A percentile compares a stretch with the other conserved stretches of the same genome.
phyloP scores from a whole-genome alignment of 257 asterid species.

The Vinca minor region DNA sequence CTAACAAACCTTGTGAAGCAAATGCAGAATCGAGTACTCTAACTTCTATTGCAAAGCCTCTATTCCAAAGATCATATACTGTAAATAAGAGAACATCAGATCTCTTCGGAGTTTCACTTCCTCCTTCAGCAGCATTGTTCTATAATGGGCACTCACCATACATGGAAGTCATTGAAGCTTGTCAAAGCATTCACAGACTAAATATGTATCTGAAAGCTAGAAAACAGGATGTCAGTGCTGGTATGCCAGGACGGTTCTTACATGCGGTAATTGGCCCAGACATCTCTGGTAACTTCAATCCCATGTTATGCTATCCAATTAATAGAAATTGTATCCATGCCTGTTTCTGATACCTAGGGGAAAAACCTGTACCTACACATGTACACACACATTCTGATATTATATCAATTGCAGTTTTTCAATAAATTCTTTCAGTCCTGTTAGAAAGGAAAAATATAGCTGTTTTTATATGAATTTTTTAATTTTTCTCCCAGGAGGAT shows the following conservation, averaged over 20 bases:
- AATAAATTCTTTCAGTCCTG: neutral
- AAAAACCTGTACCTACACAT: neutral
- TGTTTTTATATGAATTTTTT: neutral
- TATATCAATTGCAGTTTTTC: neutral
- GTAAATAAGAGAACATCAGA: constrained; percentile 28
- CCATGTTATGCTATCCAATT: neutral
- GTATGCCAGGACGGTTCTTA: constrained; percentile 69
- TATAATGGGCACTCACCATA: constrained; percentile 48
- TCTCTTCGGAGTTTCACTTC: constrained; percentile 44
- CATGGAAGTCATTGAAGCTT: constrained; percentile 44
- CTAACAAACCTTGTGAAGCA: constrained; percentile 23
- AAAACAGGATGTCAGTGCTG: constrained; percentile 50
- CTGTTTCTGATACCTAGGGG: neutral
- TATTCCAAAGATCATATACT: constrained; percentile 30
- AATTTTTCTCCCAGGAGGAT: no score
- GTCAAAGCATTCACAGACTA: constrained; percentile 47
- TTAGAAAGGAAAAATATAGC: neutral
- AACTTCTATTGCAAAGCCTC: constrained; percentile 19
- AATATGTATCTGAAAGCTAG: constrained; percentile 53
- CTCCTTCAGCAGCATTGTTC: constrained; percentile 69
- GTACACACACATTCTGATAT: neutral
- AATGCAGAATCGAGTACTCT: constrained; percentile 24
- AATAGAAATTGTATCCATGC: neutral
- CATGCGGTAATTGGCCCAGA: constrained; percentile 69
- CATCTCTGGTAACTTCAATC: constrained; percentile 39